These are phyloP conservation scores for Chlorella vulgaris DNA, from an alignment of 139 green algal species.

Conservation along the genomic window DNA sequence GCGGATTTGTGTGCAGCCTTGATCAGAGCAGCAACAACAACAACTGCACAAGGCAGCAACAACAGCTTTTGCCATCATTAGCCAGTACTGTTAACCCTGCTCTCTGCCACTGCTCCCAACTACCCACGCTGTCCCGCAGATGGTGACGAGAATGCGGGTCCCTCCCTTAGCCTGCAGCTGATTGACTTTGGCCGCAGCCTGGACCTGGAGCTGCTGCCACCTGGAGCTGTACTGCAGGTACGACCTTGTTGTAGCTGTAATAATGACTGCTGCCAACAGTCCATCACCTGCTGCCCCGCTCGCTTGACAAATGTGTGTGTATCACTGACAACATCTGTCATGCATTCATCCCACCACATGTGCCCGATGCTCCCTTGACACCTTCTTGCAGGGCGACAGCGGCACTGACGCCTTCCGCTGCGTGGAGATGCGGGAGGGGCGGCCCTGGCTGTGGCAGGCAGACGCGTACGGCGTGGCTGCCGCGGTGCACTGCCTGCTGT, in stretches of 20 bases:
- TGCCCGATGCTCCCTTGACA: not conserved
- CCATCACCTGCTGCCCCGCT: too few species aligned
- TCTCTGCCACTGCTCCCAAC: not conserved
- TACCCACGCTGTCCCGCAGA: not conserved
- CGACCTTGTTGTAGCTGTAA: not conserved
- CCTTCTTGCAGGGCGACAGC: constrained; percentile 18
- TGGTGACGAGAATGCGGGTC: not conserved
- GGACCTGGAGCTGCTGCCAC: constrained; percentile 56
- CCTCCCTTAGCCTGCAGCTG: constrained; percentile 30
- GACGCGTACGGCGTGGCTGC: constrained; percentile 50
- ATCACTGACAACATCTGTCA: too few species aligned
- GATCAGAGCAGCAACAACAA: too few species aligned
- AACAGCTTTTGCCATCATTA: too few species aligned
- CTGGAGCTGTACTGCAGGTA: constrained; percentile 38
- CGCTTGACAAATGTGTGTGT: not conserved
- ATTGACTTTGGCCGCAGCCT: constrained; percentile 63
- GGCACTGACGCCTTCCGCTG: constrained; percentile 56
- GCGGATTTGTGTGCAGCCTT: too few species aligned
- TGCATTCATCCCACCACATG: too few species aligned
- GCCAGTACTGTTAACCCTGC: too few species aligned
- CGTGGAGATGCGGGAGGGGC: constrained; percentile 58
- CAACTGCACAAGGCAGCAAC: too few species aligned
- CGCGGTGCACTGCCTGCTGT: constrained; percentile 50
- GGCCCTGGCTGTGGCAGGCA: constrained; percentile 49
- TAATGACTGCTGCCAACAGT: too few species aligned